Conservation (phyloP, 1,139 yeast genomes). For the Hansenula lynferdii region DNA sequence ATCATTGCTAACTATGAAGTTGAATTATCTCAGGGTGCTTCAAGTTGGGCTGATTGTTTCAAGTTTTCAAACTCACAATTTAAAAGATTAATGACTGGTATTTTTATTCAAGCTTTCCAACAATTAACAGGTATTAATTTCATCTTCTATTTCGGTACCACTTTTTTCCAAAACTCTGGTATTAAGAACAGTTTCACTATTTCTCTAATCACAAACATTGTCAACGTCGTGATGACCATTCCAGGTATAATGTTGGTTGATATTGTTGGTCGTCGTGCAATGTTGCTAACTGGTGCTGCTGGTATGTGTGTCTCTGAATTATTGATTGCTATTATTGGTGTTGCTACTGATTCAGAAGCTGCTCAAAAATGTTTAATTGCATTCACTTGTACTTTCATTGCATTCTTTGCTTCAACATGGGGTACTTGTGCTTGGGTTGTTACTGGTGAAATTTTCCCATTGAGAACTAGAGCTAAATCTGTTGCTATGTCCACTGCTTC, state of each 20-base stretch:
- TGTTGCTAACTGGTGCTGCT: slow-evolving; percentile 47
- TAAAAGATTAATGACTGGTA: slow-evolving; percentile 37
- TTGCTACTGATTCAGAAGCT: slow-evolving; percentile 29
- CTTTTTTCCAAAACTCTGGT: slow-evolving; percentile 51
- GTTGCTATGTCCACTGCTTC: slow-evolving; percentile 70
- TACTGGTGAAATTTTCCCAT: slow-evolving; percentile 68
- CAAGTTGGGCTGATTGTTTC: slow-evolving; percentile 34
- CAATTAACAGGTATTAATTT: slow-evolving; percentile 75
- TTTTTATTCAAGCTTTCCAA: slow-evolving; percentile 50
- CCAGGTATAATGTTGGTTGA: slow-evolving; percentile 59
- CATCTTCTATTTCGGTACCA: slow-evolving; percentile 64
- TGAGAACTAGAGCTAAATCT: slow-evolving; percentile 70
- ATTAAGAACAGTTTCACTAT: slow-evolving; percentile 41
- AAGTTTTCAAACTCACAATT: slow-evolving; percentile 22
- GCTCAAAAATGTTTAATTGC: slow-evolving; percentile 59
- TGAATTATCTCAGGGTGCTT: slow-evolving; percentile 31
- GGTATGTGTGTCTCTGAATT: slow-evolving; percentile 59
- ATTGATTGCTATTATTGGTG: slow-evolving; percentile 57
- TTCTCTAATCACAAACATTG: slow-evolving; percentile 57
- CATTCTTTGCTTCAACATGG: slow-evolving; percentile 76
- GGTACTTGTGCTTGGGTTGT: slow-evolving; percentile 80
- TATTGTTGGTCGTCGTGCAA: slow-evolving; percentile 46
- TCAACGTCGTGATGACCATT: slow-evolving; percentile 56
- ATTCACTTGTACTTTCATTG: slow-evolving; percentile 66
- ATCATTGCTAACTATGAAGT: slow-evolving; percentile 38